Evolutionary conservation across 1,284 basidiomycete species (phyloP).

Genomic region (Abortiporus biennis): DNA sequence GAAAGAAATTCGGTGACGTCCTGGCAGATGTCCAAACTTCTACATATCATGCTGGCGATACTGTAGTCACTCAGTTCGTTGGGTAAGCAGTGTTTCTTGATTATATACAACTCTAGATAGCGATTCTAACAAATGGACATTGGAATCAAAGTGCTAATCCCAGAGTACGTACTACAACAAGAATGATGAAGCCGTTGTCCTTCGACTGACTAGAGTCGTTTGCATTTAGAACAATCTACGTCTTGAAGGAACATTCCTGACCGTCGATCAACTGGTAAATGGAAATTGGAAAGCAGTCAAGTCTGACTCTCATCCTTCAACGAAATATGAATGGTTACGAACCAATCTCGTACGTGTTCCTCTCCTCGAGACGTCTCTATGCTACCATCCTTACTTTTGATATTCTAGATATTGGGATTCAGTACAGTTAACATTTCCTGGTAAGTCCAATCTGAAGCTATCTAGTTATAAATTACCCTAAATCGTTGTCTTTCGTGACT

Average conservation of each 20-base stretch:
- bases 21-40: constrained; percentile 49
- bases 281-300: constrained; percentile 54
- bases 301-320: constrained; percentile 79
- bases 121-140: neutral
- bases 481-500: too few species aligned
- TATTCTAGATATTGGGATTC: constrained; percentile 42
- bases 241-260: constrained; percentile 70
- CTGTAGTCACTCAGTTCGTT: constrained; percentile 60
- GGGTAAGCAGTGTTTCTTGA: constrained; percentile 28
- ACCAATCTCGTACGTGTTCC: constrained; percentile 39
- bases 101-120: neutral
- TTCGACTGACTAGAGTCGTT: neutral
- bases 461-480: constrained; percentile 3
- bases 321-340: constrained; percentile 63
- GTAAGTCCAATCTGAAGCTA: constrained; percentile 28
- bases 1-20: constrained; percentile 62
- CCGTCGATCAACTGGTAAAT: constrained; percentile 49
- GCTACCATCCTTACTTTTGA: constrained; percentile 4
- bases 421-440: constrained; percentile 63
- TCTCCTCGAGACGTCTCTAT: neutral
- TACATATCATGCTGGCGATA: constrained; percentile 50
- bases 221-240: constrained; percentile 71
- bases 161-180: constrained; percentile 38
- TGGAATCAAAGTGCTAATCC: constrained; percentile 50
- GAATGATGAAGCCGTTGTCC: neutral